Evolutionary conservation across 345 rosid genomes (phyloP), one percentile per base, ranked within the genome.

Genomic region (Citrus mangshanensis): DNA sequence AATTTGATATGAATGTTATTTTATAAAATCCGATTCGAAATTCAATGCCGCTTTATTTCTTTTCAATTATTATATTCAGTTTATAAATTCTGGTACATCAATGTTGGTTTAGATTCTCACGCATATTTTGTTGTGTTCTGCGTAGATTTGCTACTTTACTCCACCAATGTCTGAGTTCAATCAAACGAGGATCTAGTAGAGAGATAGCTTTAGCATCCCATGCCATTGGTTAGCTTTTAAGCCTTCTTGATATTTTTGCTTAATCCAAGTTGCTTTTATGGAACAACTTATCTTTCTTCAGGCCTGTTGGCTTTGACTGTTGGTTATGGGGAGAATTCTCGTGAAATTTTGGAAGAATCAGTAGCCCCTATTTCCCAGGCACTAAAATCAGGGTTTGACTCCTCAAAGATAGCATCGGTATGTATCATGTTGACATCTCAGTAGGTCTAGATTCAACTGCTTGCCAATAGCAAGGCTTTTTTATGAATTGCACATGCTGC

Each of bases 261-360:
- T 55, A 51, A 4, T 58, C 24, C 49, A 32, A 66, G 59, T 27
- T 64, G 9, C 54, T 46, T 46, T 46, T 13, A 25, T 72, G 21
- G 70, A 35, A 32, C 32, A 16, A 68, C 74, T 55, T 70, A 46
- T 75, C 38, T 74, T 84, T 61, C 75, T 72, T 67, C 78, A 96
- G 99, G 98, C 70, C 83, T 94, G 85, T 84, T 96, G 88, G 94
- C 94, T 62, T 85, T 94, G 78, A 94, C 97, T 68, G 92, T 90
- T 77, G 95, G 98, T 40, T 84, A 61, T 24, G 94, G 93, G 66
- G 87, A 86, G 68, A 88, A 87, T 77, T 89, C 95, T 1, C 84
- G 58, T 60, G 94, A 89, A 84, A 87, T 93, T 81, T 80, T 91
- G 77, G 92, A 93, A 77, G 97, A 88, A 54, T 86, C 97, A 12